Percentiles rank a stretch among this genome's conserved stretches.
Evolutionary conservation across 1,284 basidiomycete genomes (phyloP).

Genomic region (Leccinum pachyderme): DNA sequence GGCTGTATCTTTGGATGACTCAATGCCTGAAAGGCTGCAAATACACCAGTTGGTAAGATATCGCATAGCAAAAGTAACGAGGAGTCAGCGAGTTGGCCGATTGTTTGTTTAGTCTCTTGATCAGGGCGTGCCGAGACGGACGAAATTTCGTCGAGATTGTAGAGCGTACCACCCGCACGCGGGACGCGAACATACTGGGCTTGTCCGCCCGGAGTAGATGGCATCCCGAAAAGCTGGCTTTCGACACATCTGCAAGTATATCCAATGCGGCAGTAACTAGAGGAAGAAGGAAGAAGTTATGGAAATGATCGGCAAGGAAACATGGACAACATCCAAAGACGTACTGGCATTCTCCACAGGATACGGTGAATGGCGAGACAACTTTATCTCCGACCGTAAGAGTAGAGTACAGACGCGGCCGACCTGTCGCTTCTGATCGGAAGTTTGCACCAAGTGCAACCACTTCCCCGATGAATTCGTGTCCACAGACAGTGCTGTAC

Average conservation of each 20-base stretch:
- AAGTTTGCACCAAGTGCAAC: slow-evolving; percentile 70
- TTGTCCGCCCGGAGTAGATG: slow-evolving; percentile 76
- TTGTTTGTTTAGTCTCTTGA: slow-evolving; percentile 35
- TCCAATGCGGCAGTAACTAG: slow-evolving; percentile 71
- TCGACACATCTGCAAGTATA: slow-evolving; percentile 76
- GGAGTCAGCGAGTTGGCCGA: slow-evolving; percentile 49
- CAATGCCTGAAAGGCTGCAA: slow-evolving; percentile 70
- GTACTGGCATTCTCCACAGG: slow-evolving; percentile 79
- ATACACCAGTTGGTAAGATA: slow-evolving; percentile 76
- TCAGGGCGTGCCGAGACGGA: slow-evolving; percentile 32
- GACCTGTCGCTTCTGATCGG: slow-evolving; percentile 38
- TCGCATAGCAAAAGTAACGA: slow-evolving; percentile 77
- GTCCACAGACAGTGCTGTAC: slow-evolving; percentile 68
- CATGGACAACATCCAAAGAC: slow-evolving; percentile 28
- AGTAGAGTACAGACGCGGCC: slow-evolving; percentile 62
- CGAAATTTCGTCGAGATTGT: slow-evolving; percentile 55
- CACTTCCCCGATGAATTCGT: slow-evolving; percentile 83
- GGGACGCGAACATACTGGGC: slow-evolving; percentile 86
- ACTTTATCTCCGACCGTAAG: slow-evolving; percentile 81
- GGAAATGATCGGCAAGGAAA: neutral
- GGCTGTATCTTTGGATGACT: slow-evolving; percentile 68
- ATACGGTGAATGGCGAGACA: slow-evolving; percentile 84
- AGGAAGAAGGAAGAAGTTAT: neutral
- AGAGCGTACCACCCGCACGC: slow-evolving; percentile 76
- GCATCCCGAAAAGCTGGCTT: slow-evolving; percentile 71